Base-by-base conservation (phyloP, 2,329 filamentous ascomycete species). In the Ophiocordyceps camponoti-saundersi region DNA sequence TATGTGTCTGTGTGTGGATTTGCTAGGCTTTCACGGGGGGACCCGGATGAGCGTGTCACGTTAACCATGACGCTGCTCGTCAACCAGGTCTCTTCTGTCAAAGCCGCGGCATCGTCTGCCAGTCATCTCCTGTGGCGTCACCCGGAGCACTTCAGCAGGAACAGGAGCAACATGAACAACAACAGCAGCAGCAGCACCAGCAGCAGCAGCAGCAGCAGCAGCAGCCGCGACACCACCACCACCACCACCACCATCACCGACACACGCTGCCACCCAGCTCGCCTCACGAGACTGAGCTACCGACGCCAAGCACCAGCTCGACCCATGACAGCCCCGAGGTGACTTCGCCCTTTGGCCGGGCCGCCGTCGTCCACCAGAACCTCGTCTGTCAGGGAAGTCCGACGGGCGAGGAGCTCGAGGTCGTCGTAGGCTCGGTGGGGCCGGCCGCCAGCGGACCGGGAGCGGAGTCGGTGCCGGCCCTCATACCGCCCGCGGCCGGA, bases 1-100 rank as follows among this genome's bases (percentile, higher is more conserved):
- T n/a, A 6, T 22, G 18, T n/a, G 39, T 41, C 12, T 20, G 8
- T n/a, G n/a, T n/a, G n/a, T n/a, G n/a, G n/a, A n/a, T 18, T 41
- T 3, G 39, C 6, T 11, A 18, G 39, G 23, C 23, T 8, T 26
- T 8, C 5, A 26, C 23, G 23, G 23, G 4, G 8, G 23, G n/a
- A n/a, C n/a, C 23, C 8, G 5, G 26, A 29, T 10, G 11, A 29
- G 26, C 3, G 16, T 34, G 8, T 16, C 3, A 7, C 3, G 39
- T 42, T 30, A 7, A 22, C 29, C 8, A 44, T 29, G 30, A 10
- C 16, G 6, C 21, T 18, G 6, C 42, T 22, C 21, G 12, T 5
- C 21, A 7, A 22, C 44, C 46, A 64, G 61, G 61, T 46, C 52
- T 59, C 5, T 63, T 63, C 47, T 64, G 61, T 50, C 60, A 60